phyloP scores from a whole-genome alignment of 2,329 filamentous ascomycete species.

The Drechslera avenae region DNA sequence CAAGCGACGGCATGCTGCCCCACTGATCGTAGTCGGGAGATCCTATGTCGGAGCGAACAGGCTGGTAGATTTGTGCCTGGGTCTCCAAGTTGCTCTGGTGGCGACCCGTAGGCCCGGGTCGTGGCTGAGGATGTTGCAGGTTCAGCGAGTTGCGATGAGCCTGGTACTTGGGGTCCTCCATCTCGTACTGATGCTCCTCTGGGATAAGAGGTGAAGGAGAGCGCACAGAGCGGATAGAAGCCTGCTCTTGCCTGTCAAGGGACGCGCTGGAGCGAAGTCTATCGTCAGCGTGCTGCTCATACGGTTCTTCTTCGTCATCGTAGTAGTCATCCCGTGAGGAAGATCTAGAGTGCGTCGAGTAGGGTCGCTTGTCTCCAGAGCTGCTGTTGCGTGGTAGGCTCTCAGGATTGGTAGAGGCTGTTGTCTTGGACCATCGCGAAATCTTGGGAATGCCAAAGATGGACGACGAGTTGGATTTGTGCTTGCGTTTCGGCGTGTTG shows the following conservation, averaged over 20 bases:
- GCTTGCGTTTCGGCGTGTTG: slow-evolving; percentile 81
- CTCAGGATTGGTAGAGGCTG: slow-evolving; percentile 81
- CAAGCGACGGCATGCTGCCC: slow-evolving; percentile 53
- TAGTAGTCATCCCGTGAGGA: slow-evolving; percentile 73
- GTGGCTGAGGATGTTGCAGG: slow-evolving; percentile 78
- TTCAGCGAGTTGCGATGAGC: slow-evolving; percentile 81
- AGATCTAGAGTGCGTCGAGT: slow-evolving; percentile 73
- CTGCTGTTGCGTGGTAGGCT: slow-evolving; percentile 71
- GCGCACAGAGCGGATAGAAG: slow-evolving; percentile 40
- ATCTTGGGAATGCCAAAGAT: slow-evolving; percentile 80
- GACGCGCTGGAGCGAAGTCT: slow-evolving; percentile 50
- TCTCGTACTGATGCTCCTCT: slow-evolving; percentile 54
- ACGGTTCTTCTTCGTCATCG: slow-evolving; percentile 59
- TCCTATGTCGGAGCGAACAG: slow-evolving; percentile 27
- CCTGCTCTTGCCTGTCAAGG: slow-evolving; percentile 29
- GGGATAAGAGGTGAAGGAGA: slow-evolving; percentile 61
- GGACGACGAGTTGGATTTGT: slow-evolving; percentile 83
- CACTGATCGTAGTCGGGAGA: slow-evolving; percentile 54
- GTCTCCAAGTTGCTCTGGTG: slow-evolving; percentile 76
- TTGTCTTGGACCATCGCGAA: slow-evolving; percentile 97
- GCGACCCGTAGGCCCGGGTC: slow-evolving; percentile 73
- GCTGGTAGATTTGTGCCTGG: slow-evolving; percentile 71
- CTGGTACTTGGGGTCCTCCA: slow-evolving; percentile 76
- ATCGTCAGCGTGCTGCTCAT: slow-evolving; percentile 66
- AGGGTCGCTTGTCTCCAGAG: slow-evolving; percentile 63